These are phyloP conservation scores for Arabis alpina DNA, from an alignment of 345 rosid species.

Conservation along the genomic window DNA sequence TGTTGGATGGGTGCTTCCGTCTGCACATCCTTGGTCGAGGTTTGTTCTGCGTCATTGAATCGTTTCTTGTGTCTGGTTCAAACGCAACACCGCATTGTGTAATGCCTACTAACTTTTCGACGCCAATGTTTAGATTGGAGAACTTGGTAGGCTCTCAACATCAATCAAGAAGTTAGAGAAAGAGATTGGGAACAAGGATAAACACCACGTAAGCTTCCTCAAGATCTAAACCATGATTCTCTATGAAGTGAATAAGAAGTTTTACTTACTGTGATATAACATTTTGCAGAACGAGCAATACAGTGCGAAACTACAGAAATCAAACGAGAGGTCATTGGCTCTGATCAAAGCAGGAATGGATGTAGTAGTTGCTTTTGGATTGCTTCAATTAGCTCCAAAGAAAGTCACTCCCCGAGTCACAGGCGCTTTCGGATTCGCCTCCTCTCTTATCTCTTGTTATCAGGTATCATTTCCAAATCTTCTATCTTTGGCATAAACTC, in stretches of 20 bases:
- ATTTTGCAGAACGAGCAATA: slow-evolving; percentile 76
- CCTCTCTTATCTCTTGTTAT: slow-evolving; percentile 89
- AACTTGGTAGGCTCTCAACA: slow-evolving; percentile 82
- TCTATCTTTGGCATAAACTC: neutral
- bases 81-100: neutral
- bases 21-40: slow-evolving; percentile 89
- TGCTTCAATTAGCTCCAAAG: slow-evolving; percentile 89
- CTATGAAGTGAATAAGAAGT: neutral
- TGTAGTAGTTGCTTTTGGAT: slow-evolving; percentile 82
- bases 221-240: slow-evolving; percentile 4
- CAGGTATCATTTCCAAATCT: slow-evolving; percentile 42
- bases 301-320: slow-evolving; percentile 62
- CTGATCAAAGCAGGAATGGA: slow-evolving; percentile 85
- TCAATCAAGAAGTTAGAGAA: slow-evolving; percentile 81
- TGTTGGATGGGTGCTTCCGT: slow-evolving; percentile 96
- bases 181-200: slow-evolving; percentile 65
- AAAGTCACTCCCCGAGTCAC: slow-evolving; percentile 94
- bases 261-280: neutral
- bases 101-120: neutral
- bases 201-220: slow-evolving; percentile 55
- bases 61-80: neutral
- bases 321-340: slow-evolving; percentile 88
- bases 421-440: slow-evolving; percentile 80
- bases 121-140: slow-evolving; percentile 65
- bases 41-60: slow-evolving; percentile 37